These are phyloP conservation scores for Clohesyomyces aquaticus DNA, from an alignment of 495 filamentous ascomycete genomes.

Conservation along the genomic window DNA sequence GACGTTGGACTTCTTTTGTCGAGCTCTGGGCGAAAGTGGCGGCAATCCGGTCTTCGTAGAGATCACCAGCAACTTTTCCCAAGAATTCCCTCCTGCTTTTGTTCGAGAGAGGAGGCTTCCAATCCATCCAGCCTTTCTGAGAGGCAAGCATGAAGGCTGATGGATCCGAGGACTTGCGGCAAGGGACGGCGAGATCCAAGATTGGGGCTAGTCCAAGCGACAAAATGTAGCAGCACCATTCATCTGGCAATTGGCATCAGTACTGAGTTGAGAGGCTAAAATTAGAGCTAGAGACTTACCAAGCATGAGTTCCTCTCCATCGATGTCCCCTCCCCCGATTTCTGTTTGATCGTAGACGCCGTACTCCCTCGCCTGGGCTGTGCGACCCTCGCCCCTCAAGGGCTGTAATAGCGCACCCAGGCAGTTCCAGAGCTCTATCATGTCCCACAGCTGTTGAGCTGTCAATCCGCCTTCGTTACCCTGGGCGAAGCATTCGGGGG, in stretches of 20 bases:
- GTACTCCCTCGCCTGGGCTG: conserved; percentile 57
- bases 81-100: conserved; percentile 63
- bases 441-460: conserved; percentile 63
- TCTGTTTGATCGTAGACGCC: conserved; percentile 60
- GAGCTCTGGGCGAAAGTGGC: conserved; percentile 26
- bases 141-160: conserved; percentile 58
- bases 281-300: conserved; percentile 48
- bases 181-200: conserved; percentile 57
- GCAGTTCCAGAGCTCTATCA: conserved; percentile 71
- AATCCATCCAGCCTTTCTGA: conserved; percentile 59
- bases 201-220: conserved; percentile 63
- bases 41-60: conserved; percentile 59
- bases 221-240: conserved; percentile 66
- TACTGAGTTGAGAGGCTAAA: neutral
- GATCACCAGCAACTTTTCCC: conserved; percentile 63
- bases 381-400: conserved; percentile 61
- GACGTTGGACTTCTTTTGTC: conserved; percentile 40
- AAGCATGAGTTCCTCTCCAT: conserved; percentile 59
- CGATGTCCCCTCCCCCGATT: conserved; percentile 53
- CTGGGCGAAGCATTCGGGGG: conserved; percentile 61
- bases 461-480: conserved; percentile 63
- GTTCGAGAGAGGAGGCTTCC: conserved; percentile 55
- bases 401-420: conserved; percentile 61
- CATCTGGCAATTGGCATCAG: conserved; percentile 50
- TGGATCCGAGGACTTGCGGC: conserved; percentile 45